Conservation (phyloP, 2,329 filamentous ascomycete species). For the Nemania sp. region DNA sequence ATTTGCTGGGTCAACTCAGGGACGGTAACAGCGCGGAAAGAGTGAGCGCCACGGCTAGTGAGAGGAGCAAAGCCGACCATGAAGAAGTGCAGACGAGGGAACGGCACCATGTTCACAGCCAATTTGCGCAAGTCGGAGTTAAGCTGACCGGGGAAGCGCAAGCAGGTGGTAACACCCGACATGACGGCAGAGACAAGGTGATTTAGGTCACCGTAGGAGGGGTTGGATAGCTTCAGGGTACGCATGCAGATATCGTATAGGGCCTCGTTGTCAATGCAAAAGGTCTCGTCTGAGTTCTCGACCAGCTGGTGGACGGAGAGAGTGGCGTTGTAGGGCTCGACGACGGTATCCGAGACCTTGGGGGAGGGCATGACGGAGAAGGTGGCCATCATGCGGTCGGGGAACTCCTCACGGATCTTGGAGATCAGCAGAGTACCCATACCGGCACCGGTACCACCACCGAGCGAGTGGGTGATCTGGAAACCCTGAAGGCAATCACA, state of each 20-base stretch:
- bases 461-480: conserved; percentile 99
- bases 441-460: conserved; percentile 99
- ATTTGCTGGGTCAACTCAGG: conserved; percentile 99
- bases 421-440: conserved; percentile 99
- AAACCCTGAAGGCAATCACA: conserved; percentile 99
- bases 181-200: conserved; percentile 99
- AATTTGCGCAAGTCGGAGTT: conserved; percentile 99
- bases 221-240: conserved; percentile 97
- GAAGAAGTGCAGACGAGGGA: conserved; percentile 99
- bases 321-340: conserved; percentile 99
- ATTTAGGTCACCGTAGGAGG: conserved; percentile 98
- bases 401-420: conserved; percentile 99
- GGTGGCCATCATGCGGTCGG: conserved; percentile 99
- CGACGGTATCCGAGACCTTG: conserved; percentile 99
- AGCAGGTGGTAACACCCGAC: conserved; percentile 97
- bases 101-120: conserved; percentile 99
- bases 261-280: conserved; percentile 99
- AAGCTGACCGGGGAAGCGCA: conserved; percentile 99
- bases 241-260: conserved; percentile 99
- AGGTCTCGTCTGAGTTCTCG: conserved; percentile 99
- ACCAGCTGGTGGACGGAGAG: conserved; percentile 98
- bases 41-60: conserved; percentile 87
- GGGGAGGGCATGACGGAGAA: conserved; percentile 98
- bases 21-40: conserved; percentile 96
- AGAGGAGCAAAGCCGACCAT: conserved; percentile 99